phyloP scores from a whole-genome alignment of 805 yeast genomes.

The Wickerhamiella nectarea region DNA sequence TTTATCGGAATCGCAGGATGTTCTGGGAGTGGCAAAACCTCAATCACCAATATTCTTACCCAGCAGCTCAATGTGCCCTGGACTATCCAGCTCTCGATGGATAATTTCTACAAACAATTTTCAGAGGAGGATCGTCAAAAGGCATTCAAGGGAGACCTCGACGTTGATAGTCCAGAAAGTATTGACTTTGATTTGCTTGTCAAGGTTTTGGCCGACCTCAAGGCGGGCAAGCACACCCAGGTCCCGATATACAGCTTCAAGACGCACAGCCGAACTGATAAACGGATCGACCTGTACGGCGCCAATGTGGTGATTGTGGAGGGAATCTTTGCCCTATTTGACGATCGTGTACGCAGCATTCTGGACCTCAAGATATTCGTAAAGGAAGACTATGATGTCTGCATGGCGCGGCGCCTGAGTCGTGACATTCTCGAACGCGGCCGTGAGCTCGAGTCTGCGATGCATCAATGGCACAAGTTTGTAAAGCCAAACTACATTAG shows the following conservation, averaged over 20 bases:
- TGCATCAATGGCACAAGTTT: constrained; percentile 78
- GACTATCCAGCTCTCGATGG: constrained; percentile 82
- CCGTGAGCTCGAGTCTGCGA: constrained; percentile 66
- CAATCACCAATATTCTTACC: constrained; percentile 73
- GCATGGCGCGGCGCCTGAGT: constrained; percentile 75
- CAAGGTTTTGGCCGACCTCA: constrained; percentile 48
- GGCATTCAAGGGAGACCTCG: constrained; percentile 62
- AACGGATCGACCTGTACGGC: constrained; percentile 69
- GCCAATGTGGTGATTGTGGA: constrained; percentile 88
- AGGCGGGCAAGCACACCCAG: constrained; percentile 50
- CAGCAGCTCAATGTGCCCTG: constrained; percentile 61
- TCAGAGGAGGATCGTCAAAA: constrained; percentile 40
- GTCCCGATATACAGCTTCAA: constrained; percentile 62
- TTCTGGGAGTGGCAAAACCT: constrained; percentile 87
- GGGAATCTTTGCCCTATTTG: constrained; percentile 76
- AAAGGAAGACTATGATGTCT: constrained; percentile 86
- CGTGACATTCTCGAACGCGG: constrained; percentile 82
- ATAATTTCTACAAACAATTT: constrained; percentile 78
- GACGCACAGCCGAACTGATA: constrained; percentile 46
- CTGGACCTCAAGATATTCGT: constrained; percentile 85
- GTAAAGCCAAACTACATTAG: constrained; percentile 87
- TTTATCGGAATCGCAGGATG: constrained; percentile 70
- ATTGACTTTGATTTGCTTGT: constrained; percentile 63
- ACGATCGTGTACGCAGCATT: constrained; percentile 49
- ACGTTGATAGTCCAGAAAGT: constrained; percentile 80